phyloP scores from a whole-genome alignment of 2,329 filamentous ascomycete species.

The Fusarium sp. region DNA sequence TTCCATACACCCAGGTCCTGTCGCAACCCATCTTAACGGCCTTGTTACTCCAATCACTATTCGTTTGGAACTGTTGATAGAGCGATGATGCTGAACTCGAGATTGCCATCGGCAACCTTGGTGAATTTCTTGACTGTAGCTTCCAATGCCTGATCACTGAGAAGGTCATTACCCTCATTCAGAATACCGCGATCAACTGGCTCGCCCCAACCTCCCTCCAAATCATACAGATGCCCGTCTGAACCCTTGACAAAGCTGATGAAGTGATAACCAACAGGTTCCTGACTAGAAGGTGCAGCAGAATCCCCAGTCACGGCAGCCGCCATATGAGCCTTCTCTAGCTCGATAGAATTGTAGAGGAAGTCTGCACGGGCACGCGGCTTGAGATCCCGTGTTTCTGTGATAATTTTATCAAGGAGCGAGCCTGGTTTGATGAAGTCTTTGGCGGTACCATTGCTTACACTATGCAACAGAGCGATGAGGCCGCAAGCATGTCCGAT shows the following conservation, averaged over 20 bases:
- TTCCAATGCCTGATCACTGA: constrained; percentile 75
- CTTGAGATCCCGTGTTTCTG: constrained; percentile 69
- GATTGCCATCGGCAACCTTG: constrained; percentile 50
- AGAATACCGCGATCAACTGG: constrained; percentile 74
- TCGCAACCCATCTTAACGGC: neutral
- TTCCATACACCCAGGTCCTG: neutral
- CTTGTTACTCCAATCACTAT: constrained; percentile 7
- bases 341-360: constrained; percentile 74
- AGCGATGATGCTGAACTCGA: constrained; percentile 56
- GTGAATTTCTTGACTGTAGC: constrained; percentile 63
- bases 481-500: constrained; percentile 86
- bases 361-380: constrained; percentile 72
- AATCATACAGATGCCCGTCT: constrained; percentile 77
- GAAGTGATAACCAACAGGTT: constrained; percentile 77
- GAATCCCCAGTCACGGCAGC: constrained; percentile 78
- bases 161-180: constrained; percentile 67
- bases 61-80: constrained; percentile 42
- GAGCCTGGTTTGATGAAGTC: constrained; percentile 64
- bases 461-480: constrained; percentile 79
- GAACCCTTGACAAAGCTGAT: constrained; percentile 80
- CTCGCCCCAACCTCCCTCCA: constrained; percentile 80
- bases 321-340: constrained; percentile 78
- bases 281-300: constrained; percentile 68
- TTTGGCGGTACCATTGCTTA: constrained; percentile 74
- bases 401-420: constrained; percentile 68